Percentiles rank a stretch among this genome's conserved stretches.
phyloP scores from a whole-genome alignment of 2,329 filamentous ascomycete genomes.

The Phialophora expanda region DNA sequence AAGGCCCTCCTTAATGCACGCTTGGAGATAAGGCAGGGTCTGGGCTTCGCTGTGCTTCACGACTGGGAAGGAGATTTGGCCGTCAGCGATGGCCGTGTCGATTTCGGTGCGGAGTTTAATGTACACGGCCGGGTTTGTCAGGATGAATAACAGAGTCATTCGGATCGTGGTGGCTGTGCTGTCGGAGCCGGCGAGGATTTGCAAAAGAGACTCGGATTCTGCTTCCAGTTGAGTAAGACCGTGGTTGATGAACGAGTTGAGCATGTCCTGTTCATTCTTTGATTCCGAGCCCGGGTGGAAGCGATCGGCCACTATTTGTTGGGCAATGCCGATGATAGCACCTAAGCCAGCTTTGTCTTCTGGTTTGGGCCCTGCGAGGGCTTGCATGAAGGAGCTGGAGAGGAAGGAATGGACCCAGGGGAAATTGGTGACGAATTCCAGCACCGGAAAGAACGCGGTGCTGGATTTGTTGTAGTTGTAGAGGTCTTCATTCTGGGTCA shows the following conservation, averaged over 20 bases:
- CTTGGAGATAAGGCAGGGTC: slow-evolving; percentile 74
- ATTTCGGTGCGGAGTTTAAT: slow-evolving; percentile 15
- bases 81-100: slow-evolving; percentile 1
- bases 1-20: slow-evolving; percentile 77
- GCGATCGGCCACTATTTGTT: slow-evolving; percentile 36
- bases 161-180: slow-evolving; percentile 27
- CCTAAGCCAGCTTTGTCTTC: slow-evolving; percentile 23
- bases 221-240: slow-evolving; percentile 28
- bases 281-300: slow-evolving; percentile 17
- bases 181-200: slow-evolving; percentile 29
- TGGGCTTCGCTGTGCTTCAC: slow-evolving; percentile 55
- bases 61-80: slow-evolving; percentile 16
- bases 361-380: slow-evolving; percentile 6
- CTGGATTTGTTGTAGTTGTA: slow-evolving; percentile 18
- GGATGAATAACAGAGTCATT: slow-evolving; percentile 22
- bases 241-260: slow-evolving; percentile 41
- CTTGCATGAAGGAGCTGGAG: slow-evolving; percentile 10
- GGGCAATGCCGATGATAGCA: slow-evolving; percentile 28
- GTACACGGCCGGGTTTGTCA: slow-evolving; percentile 28
- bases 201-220: slow-evolving; percentile 23
- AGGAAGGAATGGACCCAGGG: slow-evolving; percentile 9
- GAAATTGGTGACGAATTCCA: slow-evolving; percentile 10
- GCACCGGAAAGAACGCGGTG: slow-evolving; percentile 10
- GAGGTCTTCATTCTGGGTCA: slow-evolving; percentile 23
- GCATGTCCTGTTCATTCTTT: slow-evolving; percentile 39